A percentile compares a stretch with the other conserved stretches of the same genome.
Conservation (phyloP, 1,284 basidiomycete genomes). For the Sporisorium iseilematis-ciliati region DNA sequence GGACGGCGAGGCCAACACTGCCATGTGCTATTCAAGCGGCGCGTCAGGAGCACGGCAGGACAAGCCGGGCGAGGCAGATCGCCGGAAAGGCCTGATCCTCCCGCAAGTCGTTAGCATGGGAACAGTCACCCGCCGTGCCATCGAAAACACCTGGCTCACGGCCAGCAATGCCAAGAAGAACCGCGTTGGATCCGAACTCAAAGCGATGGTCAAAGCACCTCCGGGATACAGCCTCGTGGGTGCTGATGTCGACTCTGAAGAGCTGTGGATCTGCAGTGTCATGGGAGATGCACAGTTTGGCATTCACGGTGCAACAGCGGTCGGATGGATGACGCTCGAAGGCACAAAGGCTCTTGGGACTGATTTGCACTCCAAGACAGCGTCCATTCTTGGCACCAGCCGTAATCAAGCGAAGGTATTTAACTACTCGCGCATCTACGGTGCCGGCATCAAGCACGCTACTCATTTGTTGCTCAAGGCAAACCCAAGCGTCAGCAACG, state of each 20-base stretch:
- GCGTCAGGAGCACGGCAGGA: constrained; percentile 50
- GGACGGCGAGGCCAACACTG: constrained; percentile 73
- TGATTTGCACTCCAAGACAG: constrained; percentile 97
- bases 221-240: constrained; percentile 94
- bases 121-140: constrained; percentile 94
- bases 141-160: constrained; percentile 98
- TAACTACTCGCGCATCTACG: constrained; percentile 99
- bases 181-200: constrained; percentile 95
- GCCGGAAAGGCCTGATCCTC: constrained; percentile 88
- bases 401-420: constrained; percentile 98
- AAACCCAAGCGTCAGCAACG: constrained; percentile 82
- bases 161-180: constrained; percentile 98
- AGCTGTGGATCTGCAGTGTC: constrained; percentile 98
- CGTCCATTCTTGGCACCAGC: constrained; percentile 89
- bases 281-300: constrained; percentile 99
- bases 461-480: constrained; percentile 88
- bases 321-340: constrained; percentile 99
- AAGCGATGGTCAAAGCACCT: constrained; percentile 95
- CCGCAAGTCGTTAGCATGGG: constrained; percentile 99
- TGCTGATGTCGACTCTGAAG: constrained; percentile 98
- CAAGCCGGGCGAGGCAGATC: constrained; percentile 58
- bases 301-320: constrained; percentile 92
- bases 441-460: constrained; percentile 95
- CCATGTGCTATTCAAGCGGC: constrained; percentile 69
- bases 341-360: constrained; percentile 97